Percentiles rank a stretch among this genome's conserved stretches.
Evolutionary conservation across 2,329 filamentous ascomycete species (phyloP).

Genomic region (Fusarium sambucinum): DNA sequence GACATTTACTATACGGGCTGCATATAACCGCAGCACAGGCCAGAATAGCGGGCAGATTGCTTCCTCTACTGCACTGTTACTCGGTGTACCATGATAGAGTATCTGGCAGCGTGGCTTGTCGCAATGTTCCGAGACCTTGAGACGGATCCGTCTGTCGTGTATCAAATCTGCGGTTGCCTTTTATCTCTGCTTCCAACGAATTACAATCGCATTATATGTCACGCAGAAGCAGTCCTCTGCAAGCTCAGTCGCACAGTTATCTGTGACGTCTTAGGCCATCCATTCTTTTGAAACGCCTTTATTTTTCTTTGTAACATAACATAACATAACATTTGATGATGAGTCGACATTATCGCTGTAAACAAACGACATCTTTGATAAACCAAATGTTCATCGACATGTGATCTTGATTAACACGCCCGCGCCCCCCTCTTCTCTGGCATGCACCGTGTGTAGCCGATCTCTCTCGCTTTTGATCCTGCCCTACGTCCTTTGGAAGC

Average conservation of each 20-base stretch:
- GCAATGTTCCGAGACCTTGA: slow-evolving; percentile 14
- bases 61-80: background rate
- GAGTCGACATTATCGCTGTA: slow-evolving; percentile 26
- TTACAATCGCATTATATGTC: slow-evolving; percentile 23
- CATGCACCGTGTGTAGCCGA: slow-evolving; percentile 45
- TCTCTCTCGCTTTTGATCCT: slow-evolving; percentile 29
- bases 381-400: slow-evolving; percentile 25
- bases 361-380: slow-evolving; percentile 28
- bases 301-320: slow-evolving; percentile 6
- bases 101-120: slow-evolving; percentile 1
- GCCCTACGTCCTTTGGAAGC: slow-evolving; percentile 20
- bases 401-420: slow-evolving; percentile 36
- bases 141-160: background rate
- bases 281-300: slow-evolving; percentile 37
- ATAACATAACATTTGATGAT: slow-evolving; percentile 1
- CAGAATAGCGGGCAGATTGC: slow-evolving; percentile 23
- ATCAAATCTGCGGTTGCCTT: slow-evolving; percentile 15
- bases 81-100: background rate
- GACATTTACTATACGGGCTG: slow-evolving; percentile 6
- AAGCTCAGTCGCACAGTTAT: slow-evolving; percentile 16
- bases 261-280: slow-evolving; percentile 25
- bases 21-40: slow-evolving; percentile 32
- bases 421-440: slow-evolving; percentile 18
- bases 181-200: slow-evolving; percentile 5
- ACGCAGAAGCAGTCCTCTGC: slow-evolving; percentile 11